phyloP scores from a whole-genome alignment of 2,329 filamentous ascomycete genomes.

The Colletotrichum cuscutae region DNA sequence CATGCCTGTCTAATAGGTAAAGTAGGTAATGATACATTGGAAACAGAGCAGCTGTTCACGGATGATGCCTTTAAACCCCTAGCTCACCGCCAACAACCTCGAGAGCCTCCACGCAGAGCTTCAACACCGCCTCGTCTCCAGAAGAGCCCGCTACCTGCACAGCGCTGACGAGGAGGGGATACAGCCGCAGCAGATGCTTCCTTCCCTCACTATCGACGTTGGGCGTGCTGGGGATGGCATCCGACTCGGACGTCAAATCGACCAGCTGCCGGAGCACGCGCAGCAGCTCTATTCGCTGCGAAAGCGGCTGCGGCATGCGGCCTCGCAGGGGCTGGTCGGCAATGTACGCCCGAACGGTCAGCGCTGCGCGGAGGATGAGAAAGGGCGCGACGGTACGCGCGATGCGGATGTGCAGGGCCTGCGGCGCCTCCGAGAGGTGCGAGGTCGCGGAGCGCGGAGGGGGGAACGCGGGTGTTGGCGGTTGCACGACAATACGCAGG shows the following conservation, averaged over 20 bases:
- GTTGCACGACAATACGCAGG: constrained; percentile 53
- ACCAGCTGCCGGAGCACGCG: constrained; percentile 76
- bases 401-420: constrained; percentile 65
- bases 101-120: constrained; percentile 68
- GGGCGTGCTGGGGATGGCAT: constrained; percentile 70
- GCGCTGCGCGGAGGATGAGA: constrained; percentile 81
- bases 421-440: constrained; percentile 40
- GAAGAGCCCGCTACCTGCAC: constrained; percentile 64
- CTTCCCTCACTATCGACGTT: constrained; percentile 66
- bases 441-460: constrained; percentile 36
- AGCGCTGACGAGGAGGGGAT: constrained; percentile 78
- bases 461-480: constrained; percentile 55
- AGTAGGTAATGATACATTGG: constrained; percentile 14
- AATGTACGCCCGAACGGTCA: constrained; percentile 85
- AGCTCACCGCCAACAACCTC: constrained; percentile 69
- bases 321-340: constrained; percentile 92
- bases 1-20: neutral
- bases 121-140: constrained; percentile 70
- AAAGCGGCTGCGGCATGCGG: constrained; percentile 86
- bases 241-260: constrained; percentile 73
- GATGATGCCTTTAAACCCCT: too few species aligned
- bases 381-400: constrained; percentile 82
- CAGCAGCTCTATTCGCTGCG: constrained; percentile 81
- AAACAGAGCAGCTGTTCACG: neutral
- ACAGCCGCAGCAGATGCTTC: constrained; percentile 84